These are phyloP conservation scores for Chaetoscypha palmicola DNA, from an alignment of 2,329 filamentous ascomycete species.

Conservation along the genomic window DNA sequence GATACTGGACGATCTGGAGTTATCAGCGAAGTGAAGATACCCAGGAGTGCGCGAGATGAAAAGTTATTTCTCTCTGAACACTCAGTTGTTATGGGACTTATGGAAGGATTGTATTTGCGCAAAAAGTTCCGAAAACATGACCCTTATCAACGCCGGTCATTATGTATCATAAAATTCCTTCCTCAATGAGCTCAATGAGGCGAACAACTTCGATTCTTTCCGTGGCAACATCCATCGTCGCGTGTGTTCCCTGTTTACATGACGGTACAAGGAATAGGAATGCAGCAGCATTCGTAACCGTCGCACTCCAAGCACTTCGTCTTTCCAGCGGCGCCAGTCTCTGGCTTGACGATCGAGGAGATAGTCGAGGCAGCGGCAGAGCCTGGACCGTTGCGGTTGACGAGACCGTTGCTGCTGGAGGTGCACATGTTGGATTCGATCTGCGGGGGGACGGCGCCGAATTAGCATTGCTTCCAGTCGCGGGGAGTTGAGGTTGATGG, in stretches of 20 bases:
- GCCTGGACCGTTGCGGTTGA: slow-evolving; percentile 41
- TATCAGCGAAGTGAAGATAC: too few species aligned
- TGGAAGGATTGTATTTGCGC: not conserved
- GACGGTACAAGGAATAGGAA: slow-evolving; percentile 44
- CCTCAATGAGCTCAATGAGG: too few species aligned
- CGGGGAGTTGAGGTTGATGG: not conserved
- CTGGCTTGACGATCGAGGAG: slow-evolving; percentile 45
- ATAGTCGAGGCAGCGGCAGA: slow-evolving; percentile 43
- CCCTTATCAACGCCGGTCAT: not conserved
- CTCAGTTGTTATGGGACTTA: not conserved
- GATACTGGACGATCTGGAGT: too few species aligned
- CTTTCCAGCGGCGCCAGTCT: slow-evolving; percentile 35
- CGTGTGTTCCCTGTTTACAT: too few species aligned
- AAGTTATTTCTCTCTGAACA: not conserved
- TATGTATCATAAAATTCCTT: not conserved
- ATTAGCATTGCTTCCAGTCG: too few species aligned
- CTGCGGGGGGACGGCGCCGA: too few species aligned
- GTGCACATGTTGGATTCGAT: slow-evolving; percentile 26
- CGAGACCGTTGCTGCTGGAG: slow-evolving; percentile 29
- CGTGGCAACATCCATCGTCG: not conserved
- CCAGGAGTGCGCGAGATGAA: too few species aligned
- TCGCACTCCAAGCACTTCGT: slow-evolving; percentile 45
- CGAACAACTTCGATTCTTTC: not conserved
- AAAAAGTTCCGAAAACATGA: not conserved
- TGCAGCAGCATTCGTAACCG: slow-evolving; percentile 48